Conservation (phyloP, 768 basidiomycete genomes). For the Tricholoma sp. region DNA sequence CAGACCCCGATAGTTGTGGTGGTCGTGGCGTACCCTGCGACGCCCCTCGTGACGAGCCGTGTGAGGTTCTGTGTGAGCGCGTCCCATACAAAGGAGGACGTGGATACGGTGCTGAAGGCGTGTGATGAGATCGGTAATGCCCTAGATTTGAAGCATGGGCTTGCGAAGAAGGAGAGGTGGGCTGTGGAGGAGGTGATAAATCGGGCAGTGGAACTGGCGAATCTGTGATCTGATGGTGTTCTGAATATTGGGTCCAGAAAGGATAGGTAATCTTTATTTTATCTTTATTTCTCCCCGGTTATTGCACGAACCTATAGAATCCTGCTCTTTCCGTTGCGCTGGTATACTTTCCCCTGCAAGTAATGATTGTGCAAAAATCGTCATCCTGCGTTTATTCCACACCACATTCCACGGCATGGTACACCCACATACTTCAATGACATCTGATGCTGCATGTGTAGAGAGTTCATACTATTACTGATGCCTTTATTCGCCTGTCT, state of each 20-base stretch:
- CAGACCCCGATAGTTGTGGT: constrained; percentile 82
- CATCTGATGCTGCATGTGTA: too few relatives aligned
- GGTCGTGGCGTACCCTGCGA: constrained; percentile 88
- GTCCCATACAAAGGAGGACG: constrained; percentile 95
- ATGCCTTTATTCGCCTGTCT: too few relatives aligned
- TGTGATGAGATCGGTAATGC: constrained; percentile 90
- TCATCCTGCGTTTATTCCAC: too few relatives aligned
- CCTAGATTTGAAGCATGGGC: constrained; percentile 84
- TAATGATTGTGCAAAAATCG: too few relatives aligned
- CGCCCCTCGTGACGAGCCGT: constrained; percentile 80
- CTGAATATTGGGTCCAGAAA: not conserved
- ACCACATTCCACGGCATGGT: too few relatives aligned
- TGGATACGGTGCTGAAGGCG: constrained; percentile 79
- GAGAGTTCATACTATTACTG: too few relatives aligned
- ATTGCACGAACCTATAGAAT: not conserved
- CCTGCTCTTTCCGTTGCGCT: not conserved
- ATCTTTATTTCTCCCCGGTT: not conserved
- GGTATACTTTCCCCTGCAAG: not conserved
- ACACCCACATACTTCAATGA: too few relatives aligned
- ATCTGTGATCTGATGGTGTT: not conserved
- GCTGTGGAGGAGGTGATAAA: constrained; percentile 65
- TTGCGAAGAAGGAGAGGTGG: constrained; percentile 60
- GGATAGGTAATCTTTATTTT: not conserved
- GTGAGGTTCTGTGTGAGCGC: constrained; percentile 94
- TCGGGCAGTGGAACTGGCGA: constrained; percentile 68